These are phyloP conservation scores for Amylocarpus encephaloides DNA, from an alignment of 2,329 filamentous ascomycete genomes.

Conservation along the genomic window DNA sequence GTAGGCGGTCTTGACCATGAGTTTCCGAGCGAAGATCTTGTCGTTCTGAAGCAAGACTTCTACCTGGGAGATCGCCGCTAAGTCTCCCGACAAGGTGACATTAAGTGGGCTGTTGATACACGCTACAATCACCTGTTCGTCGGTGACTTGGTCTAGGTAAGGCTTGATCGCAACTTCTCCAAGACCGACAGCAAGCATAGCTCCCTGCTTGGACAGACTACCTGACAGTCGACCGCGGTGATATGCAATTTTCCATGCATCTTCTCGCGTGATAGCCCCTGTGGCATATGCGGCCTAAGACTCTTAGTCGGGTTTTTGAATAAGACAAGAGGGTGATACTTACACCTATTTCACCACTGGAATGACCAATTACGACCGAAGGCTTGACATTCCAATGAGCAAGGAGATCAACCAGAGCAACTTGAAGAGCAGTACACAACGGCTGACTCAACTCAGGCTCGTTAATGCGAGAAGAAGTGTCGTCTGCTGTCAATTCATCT, in stretches of 20 bases:
- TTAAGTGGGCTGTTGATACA: conserved; percentile 25
- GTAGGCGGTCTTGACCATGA: conserved; percentile 35
- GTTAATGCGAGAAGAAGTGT: conserved; percentile 14
- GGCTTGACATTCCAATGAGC: conserved; percentile 17
- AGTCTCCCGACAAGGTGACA: conserved; percentile 20
- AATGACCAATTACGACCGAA: conserved; percentile 27
- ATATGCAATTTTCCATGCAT: conserved; percentile 22
- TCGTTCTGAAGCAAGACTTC: conserved; percentile 5
- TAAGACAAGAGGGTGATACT: too few relatives aligned
- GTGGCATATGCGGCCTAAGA: conserved; percentile 28
- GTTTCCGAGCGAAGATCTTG: conserved; percentile 30
- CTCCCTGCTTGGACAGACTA: conserved; percentile 2
- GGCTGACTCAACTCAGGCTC: conserved; percentile 23
- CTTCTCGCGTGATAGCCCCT: conserved; percentile 8
- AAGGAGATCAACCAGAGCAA: conserved; percentile 30
- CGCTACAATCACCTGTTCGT: conserved; percentile 26
- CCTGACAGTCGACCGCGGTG: conserved; percentile 26
- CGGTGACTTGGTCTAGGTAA: not conserved
- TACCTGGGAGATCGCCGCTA: conserved; percentile 7
- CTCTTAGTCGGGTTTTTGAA: too few relatives aligned
- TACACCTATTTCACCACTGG: conserved; percentile 29
- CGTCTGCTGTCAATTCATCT: conserved; percentile 18
- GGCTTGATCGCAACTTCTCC: conserved; percentile 15
- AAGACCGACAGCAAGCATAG: conserved; percentile 47
- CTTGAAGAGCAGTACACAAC: conserved; percentile 32